Evolutionary conservation across 352 stramenopile genomes (phyloP).

Genomic region (Globisporangium canariense): DNA sequence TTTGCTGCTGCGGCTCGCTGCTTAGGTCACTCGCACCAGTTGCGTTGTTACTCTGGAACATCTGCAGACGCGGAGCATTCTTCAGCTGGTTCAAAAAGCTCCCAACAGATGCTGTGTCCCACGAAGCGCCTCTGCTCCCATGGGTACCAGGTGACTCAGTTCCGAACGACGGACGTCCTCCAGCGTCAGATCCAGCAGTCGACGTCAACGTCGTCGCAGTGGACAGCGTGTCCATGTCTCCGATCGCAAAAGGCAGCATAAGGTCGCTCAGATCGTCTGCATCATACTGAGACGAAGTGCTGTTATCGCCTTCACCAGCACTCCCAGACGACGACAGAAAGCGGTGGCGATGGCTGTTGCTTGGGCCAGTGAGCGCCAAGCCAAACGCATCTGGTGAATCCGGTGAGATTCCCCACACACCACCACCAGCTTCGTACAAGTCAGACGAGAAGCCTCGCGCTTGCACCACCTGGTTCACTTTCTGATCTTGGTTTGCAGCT

Average conservation of each 20-base stretch:
- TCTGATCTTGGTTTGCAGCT: neutral
- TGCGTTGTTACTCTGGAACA: constrained; percentile 10
- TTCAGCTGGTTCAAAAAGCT: constrained; percentile 82
- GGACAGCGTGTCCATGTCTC: constrained; percentile 28
- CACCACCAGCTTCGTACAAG: constrained; percentile 51
- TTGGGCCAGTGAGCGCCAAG: constrained; percentile 38
- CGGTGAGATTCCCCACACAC: constrained; percentile 63
- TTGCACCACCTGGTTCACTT: constrained; percentile 21
- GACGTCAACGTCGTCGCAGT: constrained; percentile 48
- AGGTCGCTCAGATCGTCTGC: constrained; percentile 35
- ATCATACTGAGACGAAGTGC: constrained; percentile 16
- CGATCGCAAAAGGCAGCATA: constrained; percentile 68
- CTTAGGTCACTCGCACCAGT: neutral
- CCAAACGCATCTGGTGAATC: constrained; percentile 66
- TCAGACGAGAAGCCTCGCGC: constrained; percentile 53
- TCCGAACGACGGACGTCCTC: constrained; percentile 14
- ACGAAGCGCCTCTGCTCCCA: constrained; percentile 21
- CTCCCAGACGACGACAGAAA: constrained; percentile 39
- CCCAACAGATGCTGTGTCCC: constrained; percentile 62
- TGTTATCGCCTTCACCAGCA: constrained; percentile 21
- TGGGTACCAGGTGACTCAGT: constrained; percentile 15
- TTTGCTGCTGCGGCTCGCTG: neutral
- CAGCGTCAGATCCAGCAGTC: constrained; percentile 28
- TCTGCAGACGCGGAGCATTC: constrained; percentile 60
- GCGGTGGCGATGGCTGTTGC: constrained; percentile 26